Evolutionary conservation across 345 rosid genomes (phyloP), one percentile per base, ranked within the genome.

Genomic region (Eucalyptus grandis): DNA sequence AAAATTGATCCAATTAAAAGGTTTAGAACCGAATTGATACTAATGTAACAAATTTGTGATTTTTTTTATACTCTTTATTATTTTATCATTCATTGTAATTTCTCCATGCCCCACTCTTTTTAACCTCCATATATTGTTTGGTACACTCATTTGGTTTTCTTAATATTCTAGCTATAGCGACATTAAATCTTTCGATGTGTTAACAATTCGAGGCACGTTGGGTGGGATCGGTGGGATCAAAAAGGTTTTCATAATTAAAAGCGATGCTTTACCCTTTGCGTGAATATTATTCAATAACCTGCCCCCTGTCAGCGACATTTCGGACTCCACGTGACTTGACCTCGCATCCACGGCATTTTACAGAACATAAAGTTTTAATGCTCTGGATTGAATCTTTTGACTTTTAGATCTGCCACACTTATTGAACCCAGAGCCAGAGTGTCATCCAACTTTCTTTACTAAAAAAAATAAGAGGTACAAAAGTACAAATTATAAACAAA

Each of bases 21-120:
- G 5, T 53, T 53, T 21, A 53, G 0, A 2, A 53, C 0, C 5
- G 1, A 53, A 53, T 53, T 8, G 0, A 2, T 53, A 19, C 0
- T 1, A 53, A 53, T 4, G 1, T 53, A 53, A 21, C 1, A 0
- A 21, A 11, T 53, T 53, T 21, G 4, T 2, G 5, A 53, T 19
- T 50, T 50, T 50, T 21, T 53, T 1, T 2, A 8, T 53, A 21
- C 11, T 21, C 2, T 53, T 21, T 53, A 2, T 53, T 37, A 11
- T 19, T 72, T 72, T 11, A 19, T 2, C 82, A 37, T 19, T 72
- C 82, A 3, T 0, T 37, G 46, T 11, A 40, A 19, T 0, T 37
- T 72, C 82, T 72, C 27, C 26, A 11, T 11, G 24, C 46, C 44
- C 46, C 44, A 19, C 44, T 10, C 26, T 72, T 43, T 10, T 9